phyloP scores from a whole-genome alignment of 306 rosid genomes.

The Coriaria nepalensis region DNA sequence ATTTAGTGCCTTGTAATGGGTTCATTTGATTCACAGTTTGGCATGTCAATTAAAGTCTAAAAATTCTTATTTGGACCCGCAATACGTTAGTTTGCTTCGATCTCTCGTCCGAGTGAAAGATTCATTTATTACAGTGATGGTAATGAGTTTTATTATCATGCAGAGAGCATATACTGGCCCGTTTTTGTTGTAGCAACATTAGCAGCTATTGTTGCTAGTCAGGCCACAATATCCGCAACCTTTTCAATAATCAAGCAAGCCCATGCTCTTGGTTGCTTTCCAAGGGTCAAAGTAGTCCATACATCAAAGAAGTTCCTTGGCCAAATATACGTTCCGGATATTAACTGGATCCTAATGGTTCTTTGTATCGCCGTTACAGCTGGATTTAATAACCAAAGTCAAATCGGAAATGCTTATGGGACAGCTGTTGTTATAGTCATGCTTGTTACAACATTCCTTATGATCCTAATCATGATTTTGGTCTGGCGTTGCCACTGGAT shows the following conservation, averaged over 20 bases:
- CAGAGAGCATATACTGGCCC: constrained; percentile 78
- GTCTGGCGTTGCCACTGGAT: constrained; percentile 96
- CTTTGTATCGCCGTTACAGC: constrained; percentile 88
- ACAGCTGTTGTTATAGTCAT: constrained; percentile 83
- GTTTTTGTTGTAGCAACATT: constrained; percentile 78
- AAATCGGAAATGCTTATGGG: constrained; percentile 95
- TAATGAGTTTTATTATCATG: constrained; percentile 12
- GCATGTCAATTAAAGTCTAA: too few relatives aligned
- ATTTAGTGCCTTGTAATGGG: too few relatives aligned
- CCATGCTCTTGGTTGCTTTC: constrained; percentile 88
- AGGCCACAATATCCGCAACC: constrained; percentile 86
- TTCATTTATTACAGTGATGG: not conserved
- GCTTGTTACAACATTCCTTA: constrained; percentile 79
- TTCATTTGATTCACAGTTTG: too few relatives aligned
- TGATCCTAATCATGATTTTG: constrained; percentile 73
- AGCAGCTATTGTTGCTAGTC: constrained; percentile 94
- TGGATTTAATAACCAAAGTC: constrained; percentile 79
- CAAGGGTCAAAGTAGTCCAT: constrained; percentile 85
- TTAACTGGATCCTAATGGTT: constrained; percentile 91
- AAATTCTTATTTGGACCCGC: too few relatives aligned
- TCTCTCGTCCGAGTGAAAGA: too few relatives aligned
- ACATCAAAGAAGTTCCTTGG: constrained; percentile 67
- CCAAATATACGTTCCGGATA: constrained; percentile 84
- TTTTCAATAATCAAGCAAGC: constrained; percentile 92
- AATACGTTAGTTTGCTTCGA: too few relatives aligned